These are phyloP conservation scores for Zymoseptoria tritici DNA, from an alignment of 2,329 filamentous ascomycete species.

Conservation along the genomic window DNA sequence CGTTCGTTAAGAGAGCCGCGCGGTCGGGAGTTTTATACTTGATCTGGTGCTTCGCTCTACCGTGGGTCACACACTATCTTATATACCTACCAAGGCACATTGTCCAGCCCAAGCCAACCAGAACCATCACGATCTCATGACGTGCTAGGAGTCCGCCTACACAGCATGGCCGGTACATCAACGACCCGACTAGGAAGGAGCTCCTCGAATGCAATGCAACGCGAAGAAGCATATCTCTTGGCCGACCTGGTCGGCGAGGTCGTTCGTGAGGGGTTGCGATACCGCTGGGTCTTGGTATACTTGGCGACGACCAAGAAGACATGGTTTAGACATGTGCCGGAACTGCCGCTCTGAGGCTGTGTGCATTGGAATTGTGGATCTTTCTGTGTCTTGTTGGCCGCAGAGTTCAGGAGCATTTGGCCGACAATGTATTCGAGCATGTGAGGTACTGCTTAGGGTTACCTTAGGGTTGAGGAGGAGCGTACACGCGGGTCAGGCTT, in stretches of 20 bases:
- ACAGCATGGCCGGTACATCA: not conserved
- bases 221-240: not conserved
- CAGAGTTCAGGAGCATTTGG: too few relatives aligned
- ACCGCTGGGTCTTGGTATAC: not conserved
- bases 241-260: not conserved
- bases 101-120: not conserved
- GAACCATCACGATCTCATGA: not conserved
- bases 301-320: not conserved
- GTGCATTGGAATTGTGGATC: not conserved
- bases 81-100: not conserved
- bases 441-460: not conserved
- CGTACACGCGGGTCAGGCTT: too few relatives aligned
- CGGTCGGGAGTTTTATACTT: not conserved
- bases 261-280: not conserved
- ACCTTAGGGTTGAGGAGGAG: too few relatives aligned
- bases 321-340: not conserved
- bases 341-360: not conserved
- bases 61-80: not conserved
- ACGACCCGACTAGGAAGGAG: not conserved
- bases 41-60: not conserved
- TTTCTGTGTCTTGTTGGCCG: not conserved
- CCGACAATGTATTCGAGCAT: too few relatives aligned
- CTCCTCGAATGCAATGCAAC: not conserved
- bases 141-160: not conserved
- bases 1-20: not conserved